phyloP scores from a whole-genome alignment of 169 alveolate genomes.

The Plasmodium gaboni region DNA sequence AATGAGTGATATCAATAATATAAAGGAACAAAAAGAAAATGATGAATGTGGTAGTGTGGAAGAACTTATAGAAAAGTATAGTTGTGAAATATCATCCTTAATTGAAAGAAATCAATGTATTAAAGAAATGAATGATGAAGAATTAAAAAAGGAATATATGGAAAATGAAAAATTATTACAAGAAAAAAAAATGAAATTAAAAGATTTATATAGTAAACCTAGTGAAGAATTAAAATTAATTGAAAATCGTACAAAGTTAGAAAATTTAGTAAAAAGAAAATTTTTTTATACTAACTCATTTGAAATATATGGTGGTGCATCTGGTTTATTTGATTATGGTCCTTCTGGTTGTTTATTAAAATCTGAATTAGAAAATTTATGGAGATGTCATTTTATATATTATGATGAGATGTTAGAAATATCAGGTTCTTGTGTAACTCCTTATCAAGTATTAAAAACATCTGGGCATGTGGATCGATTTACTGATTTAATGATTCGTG shows the following conservation, averaged over 20 bases:
- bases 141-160: slow-evolving; percentile 13
- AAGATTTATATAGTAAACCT: slow-evolving; percentile 2
- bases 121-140: slow-evolving; percentile 24
- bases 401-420: slow-evolving; percentile 98
- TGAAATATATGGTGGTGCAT: slow-evolving; percentile 97
- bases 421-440: slow-evolving; percentile 92
- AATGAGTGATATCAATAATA: not conserved
- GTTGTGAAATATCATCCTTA: slow-evolving; percentile 36
- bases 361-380: slow-evolving; percentile 93
- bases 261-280: slow-evolving; percentile 93
- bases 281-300: slow-evolving; percentile 94
- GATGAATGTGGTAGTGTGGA: slow-evolving; percentile 4
- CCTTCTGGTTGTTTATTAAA: slow-evolving; percentile 98
- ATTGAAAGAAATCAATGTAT: slow-evolving; percentile 54
- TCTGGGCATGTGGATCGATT: slow-evolving; percentile 98
- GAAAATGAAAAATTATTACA: slow-evolving; percentile 16
- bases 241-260: slow-evolving; percentile 84
- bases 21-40: slow-evolving; percentile 5
- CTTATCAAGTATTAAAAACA: slow-evolving; percentile 94
- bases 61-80: slow-evolving; percentile 30
- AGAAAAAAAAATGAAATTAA: slow-evolving; percentile 73
- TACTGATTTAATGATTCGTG: slow-evolving; percentile 97
- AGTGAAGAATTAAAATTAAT: slow-evolving; percentile 43
- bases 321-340: slow-evolving; percentile 97
- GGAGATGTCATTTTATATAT: slow-evolving; percentile 97